These are phyloP conservation scores for Neofusicoccum ribis DNA, from an alignment of 2,329 filamentous ascomycete species.

Conservation along the genomic window DNA sequence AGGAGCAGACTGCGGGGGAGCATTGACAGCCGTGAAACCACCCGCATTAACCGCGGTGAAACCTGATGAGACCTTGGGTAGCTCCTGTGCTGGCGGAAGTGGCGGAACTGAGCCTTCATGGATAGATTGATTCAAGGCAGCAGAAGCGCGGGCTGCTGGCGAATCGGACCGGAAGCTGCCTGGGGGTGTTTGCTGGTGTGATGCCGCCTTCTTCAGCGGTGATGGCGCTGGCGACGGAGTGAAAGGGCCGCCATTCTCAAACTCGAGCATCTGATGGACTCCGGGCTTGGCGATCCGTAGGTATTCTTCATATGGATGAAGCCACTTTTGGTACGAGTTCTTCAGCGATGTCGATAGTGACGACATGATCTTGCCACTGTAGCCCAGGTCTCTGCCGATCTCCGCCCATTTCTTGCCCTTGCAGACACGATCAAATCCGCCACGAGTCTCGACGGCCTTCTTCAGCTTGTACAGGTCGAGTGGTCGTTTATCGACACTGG, in stretches of 20 bases:
- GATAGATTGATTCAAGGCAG: conserved; percentile 55
- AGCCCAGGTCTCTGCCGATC: conserved; percentile 92
- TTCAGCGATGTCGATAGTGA: conserved; percentile 96
- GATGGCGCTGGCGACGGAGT: conserved; percentile 75
- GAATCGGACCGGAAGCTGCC: conserved; percentile 43
- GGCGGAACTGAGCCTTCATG: conserved; percentile 37
- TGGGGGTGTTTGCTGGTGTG: conserved; percentile 48
- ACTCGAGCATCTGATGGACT: conserved; percentile 92
- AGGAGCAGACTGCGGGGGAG: conserved; percentile 30
- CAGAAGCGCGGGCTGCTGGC: conserved; percentile 61
- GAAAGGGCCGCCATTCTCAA: conserved; percentile 87
- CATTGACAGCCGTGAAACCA: conserved; percentile 68
- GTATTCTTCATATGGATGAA: conserved; percentile 96
- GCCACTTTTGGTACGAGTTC: conserved; percentile 96
- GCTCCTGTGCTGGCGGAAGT: conserved; percentile 53
- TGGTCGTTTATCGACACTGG: conserved; percentile 96
- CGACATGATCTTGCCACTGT: conserved; percentile 99
- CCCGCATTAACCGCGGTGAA: conserved; percentile 71
- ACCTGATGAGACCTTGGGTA: conserved; percentile 55
- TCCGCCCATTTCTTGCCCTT: conserved; percentile 99
- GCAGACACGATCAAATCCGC: conserved; percentile 95
- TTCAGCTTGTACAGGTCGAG: conserved; percentile 94
- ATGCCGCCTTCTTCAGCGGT: conserved; percentile 62
- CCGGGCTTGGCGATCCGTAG: conserved; percentile 86
- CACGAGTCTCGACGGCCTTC: conserved; percentile 91